Evolutionary conservation across 257 asterid species (phyloP).

Genomic region (Penstemon barbatus): DNA sequence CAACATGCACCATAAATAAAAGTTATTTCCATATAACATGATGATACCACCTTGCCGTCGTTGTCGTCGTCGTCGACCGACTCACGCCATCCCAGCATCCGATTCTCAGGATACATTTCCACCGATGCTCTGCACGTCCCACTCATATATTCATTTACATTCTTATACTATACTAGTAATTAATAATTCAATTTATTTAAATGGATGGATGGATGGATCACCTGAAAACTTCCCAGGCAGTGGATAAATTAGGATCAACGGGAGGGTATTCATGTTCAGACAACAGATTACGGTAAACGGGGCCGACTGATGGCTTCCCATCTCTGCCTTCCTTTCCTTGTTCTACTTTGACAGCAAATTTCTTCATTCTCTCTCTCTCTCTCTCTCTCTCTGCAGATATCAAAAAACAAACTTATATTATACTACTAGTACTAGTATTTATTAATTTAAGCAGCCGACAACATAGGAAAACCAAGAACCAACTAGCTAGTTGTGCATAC

Average conservation of each 20-base stretch:
- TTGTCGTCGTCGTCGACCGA: constrained; percentile 35
- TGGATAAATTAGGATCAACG: constrained; percentile 51
- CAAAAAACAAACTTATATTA: background rate
- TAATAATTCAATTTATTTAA: no score
- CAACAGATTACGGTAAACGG: constrained; percentile 69
- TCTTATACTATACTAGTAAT: background rate
- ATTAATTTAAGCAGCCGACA: constrained; percentile 10
- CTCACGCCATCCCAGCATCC: constrained; percentile 94
- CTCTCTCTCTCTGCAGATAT: background rate
- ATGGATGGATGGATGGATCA: constrained; percentile 9
- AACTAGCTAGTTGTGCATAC: background rate
- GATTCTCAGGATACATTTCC: constrained; percentile 61
- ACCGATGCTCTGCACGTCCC: constrained; percentile 59
- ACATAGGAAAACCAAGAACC: no score
- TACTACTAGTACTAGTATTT: background rate
- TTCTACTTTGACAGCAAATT: constrained; percentile 64
- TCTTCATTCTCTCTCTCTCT: constrained; percentile 45
- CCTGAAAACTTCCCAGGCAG: constrained; percentile 87
- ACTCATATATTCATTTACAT: background rate
- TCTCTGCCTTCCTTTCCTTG: constrained; percentile 67
- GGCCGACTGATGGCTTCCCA: constrained; percentile 78
- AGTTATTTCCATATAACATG: background rate
- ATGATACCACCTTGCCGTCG: constrained; percentile 47
- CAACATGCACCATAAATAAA: no score
- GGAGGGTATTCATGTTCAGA: constrained; percentile 66